Percentiles rank a stretch among this genome's conserved stretches.
These are phyloP conservation scores for Fusarium sp. DNA, from an alignment of 2,329 filamentous ascomycete genomes.

Conservation along the genomic window DNA sequence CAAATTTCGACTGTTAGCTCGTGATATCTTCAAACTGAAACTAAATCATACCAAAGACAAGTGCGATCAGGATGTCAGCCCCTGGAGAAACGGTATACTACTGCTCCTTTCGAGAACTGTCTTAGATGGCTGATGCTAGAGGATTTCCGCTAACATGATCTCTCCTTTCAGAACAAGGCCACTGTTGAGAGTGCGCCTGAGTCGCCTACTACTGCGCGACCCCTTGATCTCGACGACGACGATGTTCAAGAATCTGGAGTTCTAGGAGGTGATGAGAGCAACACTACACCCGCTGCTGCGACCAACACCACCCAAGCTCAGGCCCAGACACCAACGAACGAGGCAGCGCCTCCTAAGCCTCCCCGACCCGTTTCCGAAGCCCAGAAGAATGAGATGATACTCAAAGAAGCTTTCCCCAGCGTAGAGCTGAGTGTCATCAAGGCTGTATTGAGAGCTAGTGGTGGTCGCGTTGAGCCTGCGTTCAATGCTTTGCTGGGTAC, in stretches of 20 bases:
- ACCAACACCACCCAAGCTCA: slow-evolving; percentile 41
- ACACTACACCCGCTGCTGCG: slow-evolving; percentile 43
- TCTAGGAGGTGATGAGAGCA: slow-evolving; percentile 58
- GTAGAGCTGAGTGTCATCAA: slow-evolving; percentile 86
- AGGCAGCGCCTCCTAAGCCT: slow-evolving; percentile 79
- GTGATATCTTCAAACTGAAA: slow-evolving; percentile 1
- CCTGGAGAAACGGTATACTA: slow-evolving; percentile 59
- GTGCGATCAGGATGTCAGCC: slow-evolving; percentile 55
- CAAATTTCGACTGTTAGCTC: slow-evolving; percentile 16
- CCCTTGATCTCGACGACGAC: slow-evolving; percentile 78
- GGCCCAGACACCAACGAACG: slow-evolving; percentile 50
- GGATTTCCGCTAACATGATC: slow-evolving; percentile 39
- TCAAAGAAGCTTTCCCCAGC: slow-evolving; percentile 92
- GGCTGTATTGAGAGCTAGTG: slow-evolving; percentile 87
- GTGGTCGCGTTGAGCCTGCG: slow-evolving; percentile 88
- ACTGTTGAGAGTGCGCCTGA: slow-evolving; percentile 63
- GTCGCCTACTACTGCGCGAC: slow-evolving; percentile 74
- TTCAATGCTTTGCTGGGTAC: slow-evolving; percentile 93
- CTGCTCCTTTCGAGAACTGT: slow-evolving; percentile 24
- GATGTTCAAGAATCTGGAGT: slow-evolving; percentile 72
- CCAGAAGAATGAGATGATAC: slow-evolving; percentile 86
- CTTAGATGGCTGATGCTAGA: slow-evolving; percentile 23
- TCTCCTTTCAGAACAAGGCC: slow-evolving; percentile 57
- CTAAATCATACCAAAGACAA: slow-evolving; percentile 10
- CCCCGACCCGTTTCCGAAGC: slow-evolving; percentile 84